Conservation (phyloP, 768 basidiomycete species). For the Gelatoporia subvermispora region DNA sequence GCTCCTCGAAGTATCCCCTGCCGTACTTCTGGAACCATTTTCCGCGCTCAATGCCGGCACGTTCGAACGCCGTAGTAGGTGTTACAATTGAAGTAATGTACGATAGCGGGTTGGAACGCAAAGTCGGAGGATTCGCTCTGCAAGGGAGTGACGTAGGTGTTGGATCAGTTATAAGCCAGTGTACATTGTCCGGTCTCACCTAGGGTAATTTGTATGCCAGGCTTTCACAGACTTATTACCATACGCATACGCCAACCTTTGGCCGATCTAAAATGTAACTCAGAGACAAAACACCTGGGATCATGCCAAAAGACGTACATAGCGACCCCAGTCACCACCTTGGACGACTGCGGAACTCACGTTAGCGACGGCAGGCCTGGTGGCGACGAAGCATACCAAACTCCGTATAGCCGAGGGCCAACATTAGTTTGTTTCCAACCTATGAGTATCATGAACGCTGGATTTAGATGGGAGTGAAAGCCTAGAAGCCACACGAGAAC, state of each 20-base stretch:
- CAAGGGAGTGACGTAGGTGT: not conserved
- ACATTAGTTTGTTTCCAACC: constrained; percentile 25
- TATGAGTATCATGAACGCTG: not conserved
- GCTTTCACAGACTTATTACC: constrained; percentile 38
- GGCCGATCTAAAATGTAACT: not conserved
- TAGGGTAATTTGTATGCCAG: constrained; percentile 46
- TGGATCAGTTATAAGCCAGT: not conserved
- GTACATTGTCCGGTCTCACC: constrained; percentile 13
- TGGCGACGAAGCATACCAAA: constrained; percentile 15
- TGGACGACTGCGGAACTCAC: constrained; percentile 32
- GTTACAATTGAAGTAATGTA: constrained; percentile 22
- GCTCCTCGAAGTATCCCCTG: constrained; percentile 27
- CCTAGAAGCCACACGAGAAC: not conserved
- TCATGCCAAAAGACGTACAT: constrained; percentile 21
- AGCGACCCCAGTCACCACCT: constrained; percentile 45
- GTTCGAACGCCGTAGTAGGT: constrained; percentile 27
- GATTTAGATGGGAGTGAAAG: not conserved
- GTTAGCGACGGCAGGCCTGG: not conserved
- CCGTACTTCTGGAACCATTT: constrained; percentile 22
- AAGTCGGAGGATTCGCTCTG: constrained; percentile 22
- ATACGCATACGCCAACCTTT: not conserved
- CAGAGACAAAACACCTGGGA: not conserved
- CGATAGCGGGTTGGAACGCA: constrained; percentile 18
- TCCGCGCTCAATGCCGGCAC: constrained; percentile 20
- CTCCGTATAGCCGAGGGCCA: constrained; percentile 21